phyloP scores from a whole-genome alignment of 768 basidiomycete genomes.

The Strobilomyces dryophilus region DNA sequence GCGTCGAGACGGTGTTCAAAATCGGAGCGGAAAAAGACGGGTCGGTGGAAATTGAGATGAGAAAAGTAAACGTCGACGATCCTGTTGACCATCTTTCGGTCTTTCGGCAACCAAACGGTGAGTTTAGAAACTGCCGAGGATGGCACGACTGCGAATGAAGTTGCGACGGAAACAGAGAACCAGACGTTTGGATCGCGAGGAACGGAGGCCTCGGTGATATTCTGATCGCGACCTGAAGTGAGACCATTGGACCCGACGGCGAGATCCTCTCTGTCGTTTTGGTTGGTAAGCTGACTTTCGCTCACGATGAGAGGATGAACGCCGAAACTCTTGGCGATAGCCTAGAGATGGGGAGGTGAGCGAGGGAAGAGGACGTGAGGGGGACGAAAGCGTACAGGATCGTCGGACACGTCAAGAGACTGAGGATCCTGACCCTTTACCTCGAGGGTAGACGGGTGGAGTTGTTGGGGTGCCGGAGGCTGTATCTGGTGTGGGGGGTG shows the following conservation, averaged over 20 bases:
- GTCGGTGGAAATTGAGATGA: conserved; percentile 76
- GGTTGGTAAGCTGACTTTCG: conserved; percentile 51
- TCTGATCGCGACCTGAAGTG: conserved; percentile 63
- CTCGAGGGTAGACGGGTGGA: conserved; percentile 27
- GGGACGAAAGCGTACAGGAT: conserved; percentile 38
- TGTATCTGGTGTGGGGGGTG: conserved; percentile 36
- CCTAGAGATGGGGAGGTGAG: conserved; percentile 31
- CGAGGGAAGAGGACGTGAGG: neutral
- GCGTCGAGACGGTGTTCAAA: conserved; percentile 62
- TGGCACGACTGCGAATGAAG: conserved; percentile 35
- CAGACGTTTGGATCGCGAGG: conserved; percentile 64
- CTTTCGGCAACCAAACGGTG: conserved; percentile 69
- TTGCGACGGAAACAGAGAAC: conserved; percentile 50
- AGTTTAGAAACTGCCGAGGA: conserved; percentile 27
- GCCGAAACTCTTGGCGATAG: conserved; percentile 76
- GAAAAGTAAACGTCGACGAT: conserved; percentile 72
- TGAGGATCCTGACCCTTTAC: conserved; percentile 78
- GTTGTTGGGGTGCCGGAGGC: conserved; percentile 21
- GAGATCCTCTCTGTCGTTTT: conserved; percentile 64
- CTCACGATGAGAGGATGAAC: conserved; percentile 68
- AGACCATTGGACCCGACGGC: conserved; percentile 74
- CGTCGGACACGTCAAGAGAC: conserved; percentile 72
- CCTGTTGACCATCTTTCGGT: conserved; percentile 57
- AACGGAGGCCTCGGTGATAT: conserved; percentile 45
- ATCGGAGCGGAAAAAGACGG: conserved; percentile 64